Percentiles rank a stretch among this genome's conserved stretches.
Evolutionary conservation across 2,329 filamentous ascomycete species (phyloP).

Genomic region (Colletotrichum orbiculare): DNA sequence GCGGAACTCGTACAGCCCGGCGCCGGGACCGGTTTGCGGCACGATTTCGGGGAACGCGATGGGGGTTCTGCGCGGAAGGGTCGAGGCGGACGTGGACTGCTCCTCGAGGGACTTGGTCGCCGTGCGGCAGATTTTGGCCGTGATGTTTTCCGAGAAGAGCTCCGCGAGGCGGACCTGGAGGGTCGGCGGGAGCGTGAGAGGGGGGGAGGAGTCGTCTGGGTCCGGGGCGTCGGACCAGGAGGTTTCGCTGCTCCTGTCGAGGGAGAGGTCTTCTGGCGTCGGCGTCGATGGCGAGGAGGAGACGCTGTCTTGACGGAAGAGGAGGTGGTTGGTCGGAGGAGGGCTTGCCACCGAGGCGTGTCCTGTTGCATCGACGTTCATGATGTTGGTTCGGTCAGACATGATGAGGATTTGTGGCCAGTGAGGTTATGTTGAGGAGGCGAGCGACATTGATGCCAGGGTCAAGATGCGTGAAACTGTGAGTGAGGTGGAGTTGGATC

Average conservation of each 20-base stretch:
- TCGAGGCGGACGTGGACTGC: not conserved
- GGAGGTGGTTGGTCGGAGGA: too few relatives aligned
- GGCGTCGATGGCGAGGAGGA: slow-evolving; percentile 8
- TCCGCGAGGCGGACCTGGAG: not conserved
- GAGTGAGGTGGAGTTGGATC: too few relatives aligned
- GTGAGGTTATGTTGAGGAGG: too few relatives aligned
- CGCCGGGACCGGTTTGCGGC: slow-evolving; percentile 41
- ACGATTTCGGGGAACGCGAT: slow-evolving; percentile 47
- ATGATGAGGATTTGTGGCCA: too few relatives aligned
- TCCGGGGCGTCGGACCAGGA: slow-evolving; percentile 17
- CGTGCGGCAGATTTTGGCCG: slow-evolving; percentile 34
- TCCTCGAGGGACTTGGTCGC: slow-evolving; percentile 34
- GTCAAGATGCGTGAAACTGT: too few relatives aligned
- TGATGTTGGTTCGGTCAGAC: not conserved
- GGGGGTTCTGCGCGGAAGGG: slow-evolving; percentile 6
- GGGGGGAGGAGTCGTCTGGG: not conserved
- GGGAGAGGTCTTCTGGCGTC: not conserved
- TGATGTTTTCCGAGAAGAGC: slow-evolving; percentile 29
- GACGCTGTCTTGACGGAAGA: not conserved
- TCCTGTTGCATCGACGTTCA: not conserved
- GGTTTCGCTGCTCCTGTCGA: slow-evolving; percentile 12
- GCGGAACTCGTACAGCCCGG: slow-evolving; percentile 43
- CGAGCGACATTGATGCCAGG: too few relatives aligned
- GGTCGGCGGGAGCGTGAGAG: not conserved
- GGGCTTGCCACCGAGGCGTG: not conserved